Evolutionary conservation across 805 yeast species (phyloP).

Genomic region (Cyberlindnera euphorbiae): DNA sequence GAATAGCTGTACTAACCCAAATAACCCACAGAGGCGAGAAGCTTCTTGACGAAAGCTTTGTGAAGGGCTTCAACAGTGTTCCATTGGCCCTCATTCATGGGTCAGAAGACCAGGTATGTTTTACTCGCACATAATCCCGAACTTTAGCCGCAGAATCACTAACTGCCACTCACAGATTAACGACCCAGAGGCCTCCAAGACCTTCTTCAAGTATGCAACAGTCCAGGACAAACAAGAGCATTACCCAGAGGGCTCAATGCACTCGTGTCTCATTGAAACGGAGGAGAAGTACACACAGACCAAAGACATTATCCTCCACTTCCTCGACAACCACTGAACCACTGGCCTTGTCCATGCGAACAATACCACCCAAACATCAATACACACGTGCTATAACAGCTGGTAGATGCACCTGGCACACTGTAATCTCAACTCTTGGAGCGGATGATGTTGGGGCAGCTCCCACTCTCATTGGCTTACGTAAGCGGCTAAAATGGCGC

Average conservation of each 20-base stretch:
- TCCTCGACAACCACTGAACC: conserved; percentile 26
- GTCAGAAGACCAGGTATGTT: conserved; percentile 54
- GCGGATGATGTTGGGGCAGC: too few species aligned
- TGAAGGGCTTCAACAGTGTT: conserved; percentile 26
- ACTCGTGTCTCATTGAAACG: conserved; percentile 42
- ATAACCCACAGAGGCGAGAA: conserved; percentile 44
- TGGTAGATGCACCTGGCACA: too few species aligned
- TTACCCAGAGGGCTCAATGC: conserved; percentile 32
- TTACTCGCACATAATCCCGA: conserved; percentile 29
- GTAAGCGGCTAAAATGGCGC: too few species aligned
- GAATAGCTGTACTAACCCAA: conserved; percentile 2
- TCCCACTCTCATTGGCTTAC: too few species aligned
- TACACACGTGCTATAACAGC: background rate
- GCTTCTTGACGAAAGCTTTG: conserved; percentile 36
- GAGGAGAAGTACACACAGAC: conserved; percentile 36
- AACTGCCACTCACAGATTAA: conserved; percentile 45
- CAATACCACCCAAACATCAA: background rate
- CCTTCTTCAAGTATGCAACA: conserved; percentile 12
- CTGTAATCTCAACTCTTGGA: too few species aligned
- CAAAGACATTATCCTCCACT: conserved; percentile 35
- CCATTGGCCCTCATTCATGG: conserved; percentile 63
- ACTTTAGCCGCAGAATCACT: background rate
- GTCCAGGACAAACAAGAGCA: conserved; percentile 18
- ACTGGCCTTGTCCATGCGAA: background rate
- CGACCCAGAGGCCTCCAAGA: conserved; percentile 27